These are phyloP conservation scores for Gleditsia sinensis DNA, from an alignment of 306 rosid genomes.

Conservation along the genomic window DNA sequence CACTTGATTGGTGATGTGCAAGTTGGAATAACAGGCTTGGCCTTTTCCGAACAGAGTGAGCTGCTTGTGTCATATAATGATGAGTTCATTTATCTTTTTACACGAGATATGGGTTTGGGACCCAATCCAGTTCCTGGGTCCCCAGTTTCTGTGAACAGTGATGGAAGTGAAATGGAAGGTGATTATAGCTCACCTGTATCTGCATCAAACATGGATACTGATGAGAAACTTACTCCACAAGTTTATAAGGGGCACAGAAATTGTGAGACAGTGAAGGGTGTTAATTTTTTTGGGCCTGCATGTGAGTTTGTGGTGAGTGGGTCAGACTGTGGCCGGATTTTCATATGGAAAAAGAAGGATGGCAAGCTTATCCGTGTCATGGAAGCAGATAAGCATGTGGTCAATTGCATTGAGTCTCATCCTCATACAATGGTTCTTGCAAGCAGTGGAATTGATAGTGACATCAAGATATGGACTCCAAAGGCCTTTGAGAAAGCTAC, in stretches of 20 bases:
- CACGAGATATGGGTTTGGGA: slow-evolving; percentile 86
- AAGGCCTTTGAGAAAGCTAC: slow-evolving; percentile 79
- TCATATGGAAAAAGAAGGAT: slow-evolving; percentile 86
- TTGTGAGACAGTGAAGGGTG: slow-evolving; percentile 87
- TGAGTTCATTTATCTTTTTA: slow-evolving; percentile 82
- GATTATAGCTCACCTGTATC: slow-evolving; percentile 43
- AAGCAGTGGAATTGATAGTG: slow-evolving; percentile 88
- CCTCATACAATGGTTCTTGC: slow-evolving; percentile 89
- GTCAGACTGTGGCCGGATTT: slow-evolving; percentile 96
- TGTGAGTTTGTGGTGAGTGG: slow-evolving; percentile 96
- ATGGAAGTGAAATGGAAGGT: slow-evolving; percentile 60
- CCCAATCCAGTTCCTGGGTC: slow-evolving; percentile 47
- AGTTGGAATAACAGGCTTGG: slow-evolving; percentile 95
- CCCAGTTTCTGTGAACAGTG: slow-evolving; percentile 34
- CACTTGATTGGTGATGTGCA: slow-evolving; percentile 60
- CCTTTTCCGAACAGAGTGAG: slow-evolving; percentile 92
- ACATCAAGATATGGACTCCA: slow-evolving; percentile 93
- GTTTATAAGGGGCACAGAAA: slow-evolving; percentile 87
- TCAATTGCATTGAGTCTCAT: slow-evolving; percentile 92
- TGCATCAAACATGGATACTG: slow-evolving; percentile 46
- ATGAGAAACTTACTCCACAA: slow-evolving; percentile 58
- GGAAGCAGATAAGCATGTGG: slow-evolving; percentile 83
- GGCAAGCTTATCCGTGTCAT: slow-evolving; percentile 92
- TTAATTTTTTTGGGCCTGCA: slow-evolving; percentile 85
- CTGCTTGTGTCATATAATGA: slow-evolving; percentile 85